Base-by-base conservation (phyloP, 371 early-diverging fungal genomes). In the Lichtheimia ornata region DNA sequence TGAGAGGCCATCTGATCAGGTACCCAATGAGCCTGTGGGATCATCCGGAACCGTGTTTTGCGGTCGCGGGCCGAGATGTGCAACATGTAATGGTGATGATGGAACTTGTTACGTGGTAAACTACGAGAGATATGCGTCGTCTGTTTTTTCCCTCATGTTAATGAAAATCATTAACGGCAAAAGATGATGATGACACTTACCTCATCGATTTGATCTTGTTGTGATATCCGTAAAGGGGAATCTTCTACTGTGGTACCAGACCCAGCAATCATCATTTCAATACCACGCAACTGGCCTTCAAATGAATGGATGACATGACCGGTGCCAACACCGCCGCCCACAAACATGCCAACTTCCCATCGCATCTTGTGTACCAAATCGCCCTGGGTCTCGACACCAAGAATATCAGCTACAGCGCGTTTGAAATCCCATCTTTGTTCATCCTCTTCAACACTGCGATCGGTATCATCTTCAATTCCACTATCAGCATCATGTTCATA, bases 281-380 rank as follows among this genome's bases (percentile, higher is more conserved):
- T 66, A 3, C 73, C 76, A 51, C 69, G 63, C 24, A 73, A 45
- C 14, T 62, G 63, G 43, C 63, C 61, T 28, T 79, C 69, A 50
- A 65, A 72, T 1, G 71, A 50, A 52, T 79, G 79, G 14, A 79
- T 71, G 30, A 79, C 63, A 63, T 69, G 71, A 3, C 79, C 79
- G 4, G 79, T 79, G 4, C 79, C 79, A 18, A 79, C 74, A 47
- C 76, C 76, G 20, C 74, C 79, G 14, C 76, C 79, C 17, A 79
- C 69, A 65, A 71, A 72, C 72, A 73, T 75, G 35, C 76, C 79
- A 41, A 79, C 65, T 53, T 79, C 69, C 76, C 76, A 79, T 18
- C 76, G 62, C 69, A 79, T 68, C 49, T 71, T 67, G 25, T 73
- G 69, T 27, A 79, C 62, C 9, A 70, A 20, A 55, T 79, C 76